Evolutionary conservation across 2,329 filamentous ascomycete species (phyloP).

Genomic region (Diaporthe caulivora): DNA sequence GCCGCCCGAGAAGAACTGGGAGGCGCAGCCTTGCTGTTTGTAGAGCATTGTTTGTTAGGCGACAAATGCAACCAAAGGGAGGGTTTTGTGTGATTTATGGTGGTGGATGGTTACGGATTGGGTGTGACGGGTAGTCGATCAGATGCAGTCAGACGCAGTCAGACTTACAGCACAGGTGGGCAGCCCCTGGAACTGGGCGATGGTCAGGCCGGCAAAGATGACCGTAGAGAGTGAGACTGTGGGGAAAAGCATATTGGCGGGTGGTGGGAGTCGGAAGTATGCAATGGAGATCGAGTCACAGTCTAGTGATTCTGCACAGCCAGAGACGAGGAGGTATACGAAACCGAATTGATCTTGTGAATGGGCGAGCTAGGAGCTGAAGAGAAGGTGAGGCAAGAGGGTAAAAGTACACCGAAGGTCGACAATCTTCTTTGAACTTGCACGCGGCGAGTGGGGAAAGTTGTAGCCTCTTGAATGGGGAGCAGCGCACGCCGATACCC

Average conservation of each 20-base stretch:
- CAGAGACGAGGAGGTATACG: neutral
- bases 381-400: neutral
- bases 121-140: too few relatives aligned
- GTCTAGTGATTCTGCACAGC: neutral
- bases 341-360: neutral
- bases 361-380: neutral
- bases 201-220: constrained; percentile 65
- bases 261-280: neutral
- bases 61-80: neutral
- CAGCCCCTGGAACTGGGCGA: constrained; percentile 60
- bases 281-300: neutral
- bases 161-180: constrained; percentile 68
- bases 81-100: neutral
- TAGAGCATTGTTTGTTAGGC: neutral
- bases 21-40: constrained; percentile 48
- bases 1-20: constrained; percentile 44
- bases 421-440: neutral
- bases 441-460: constrained; percentile 10
- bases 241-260: constrained; percentile 58
- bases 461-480: neutral
- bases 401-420: neutral
- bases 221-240: constrained; percentile 57
- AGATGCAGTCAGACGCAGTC: too few relatives aligned
- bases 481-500: constrained; percentile 8
- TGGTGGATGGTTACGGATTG: too few relatives aligned